phyloP scores from a whole-genome alignment of 768 basidiomycete genomes.

The Kondoa malvinella region DNA sequence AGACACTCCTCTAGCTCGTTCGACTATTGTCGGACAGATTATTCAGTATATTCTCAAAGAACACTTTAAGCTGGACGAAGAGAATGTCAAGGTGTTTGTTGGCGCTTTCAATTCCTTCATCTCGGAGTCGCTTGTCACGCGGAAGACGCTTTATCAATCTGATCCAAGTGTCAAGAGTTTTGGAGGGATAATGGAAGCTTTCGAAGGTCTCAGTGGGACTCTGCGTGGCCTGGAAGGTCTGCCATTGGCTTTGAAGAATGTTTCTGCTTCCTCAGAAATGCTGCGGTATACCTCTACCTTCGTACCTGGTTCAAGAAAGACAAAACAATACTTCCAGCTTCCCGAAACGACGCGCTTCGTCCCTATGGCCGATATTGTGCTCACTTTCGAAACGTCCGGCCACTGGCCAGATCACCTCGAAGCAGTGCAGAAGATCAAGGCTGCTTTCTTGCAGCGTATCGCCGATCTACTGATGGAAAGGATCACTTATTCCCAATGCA shows the following conservation, averaged over 20 bases:
- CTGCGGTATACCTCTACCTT: conserved; percentile 69
- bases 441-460: conserved; percentile 74
- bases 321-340: conserved; percentile 12
- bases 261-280: conserved; percentile 54
- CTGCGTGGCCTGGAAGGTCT: conserved; percentile 58
- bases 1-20: conserved; percentile 42
- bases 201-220: conserved; percentile 55
- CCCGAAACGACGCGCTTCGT: conserved; percentile 45
- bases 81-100: conserved; percentile 35
- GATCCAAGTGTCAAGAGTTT: conserved; percentile 33
- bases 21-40: conserved; percentile 57
- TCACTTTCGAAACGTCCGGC: conserved; percentile 83
- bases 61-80: conserved; percentile 50
- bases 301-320: conserved; percentile 45
- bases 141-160: conserved; percentile 29
- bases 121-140: conserved; percentile 30
- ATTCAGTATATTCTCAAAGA: conserved; percentile 53
- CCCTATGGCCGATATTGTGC: conserved; percentile 51
- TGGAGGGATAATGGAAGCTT: conserved; percentile 49
- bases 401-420: conserved; percentile 87
- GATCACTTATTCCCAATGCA: conserved; percentile 36
- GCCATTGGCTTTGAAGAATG: conserved; percentile 58
- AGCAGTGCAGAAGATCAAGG: conserved; percentile 83
- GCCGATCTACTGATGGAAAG: conserved; percentile 47
- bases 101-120: conserved; percentile 30